Evolutionary conservation across 2,329 filamentous ascomycete genomes (phyloP).

Genomic region (Alternaria sp.): DNA sequence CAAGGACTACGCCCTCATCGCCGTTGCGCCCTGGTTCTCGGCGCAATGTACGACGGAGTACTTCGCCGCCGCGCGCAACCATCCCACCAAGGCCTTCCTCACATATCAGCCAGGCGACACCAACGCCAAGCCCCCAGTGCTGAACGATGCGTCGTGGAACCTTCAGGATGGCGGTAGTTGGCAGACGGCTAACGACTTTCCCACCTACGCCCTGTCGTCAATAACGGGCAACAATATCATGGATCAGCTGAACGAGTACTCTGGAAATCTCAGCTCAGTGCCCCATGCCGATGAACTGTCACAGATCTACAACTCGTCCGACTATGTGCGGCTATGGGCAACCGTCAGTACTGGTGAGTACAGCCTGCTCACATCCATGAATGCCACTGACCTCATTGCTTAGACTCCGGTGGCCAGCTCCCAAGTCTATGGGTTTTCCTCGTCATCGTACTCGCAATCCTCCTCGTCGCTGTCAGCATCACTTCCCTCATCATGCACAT

Average conservation of each 20-base stretch:
- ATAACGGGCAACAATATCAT: slow-evolving; percentile 72
- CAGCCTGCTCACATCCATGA: not conserved
- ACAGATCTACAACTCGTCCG: slow-evolving; percentile 46
- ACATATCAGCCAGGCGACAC: slow-evolving; percentile 59
- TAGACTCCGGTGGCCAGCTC: slow-evolving; percentile 61
- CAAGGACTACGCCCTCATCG: slow-evolving; percentile 74
- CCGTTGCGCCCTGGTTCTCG: slow-evolving; percentile 85
- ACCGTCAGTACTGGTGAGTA: slow-evolving; percentile 55
- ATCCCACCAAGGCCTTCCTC: slow-evolving; percentile 63
- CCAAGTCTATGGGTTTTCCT: slow-evolving; percentile 84
- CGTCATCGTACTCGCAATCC: slow-evolving; percentile 71
- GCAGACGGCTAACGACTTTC: slow-evolving; percentile 74
- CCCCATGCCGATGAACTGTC: slow-evolving; percentile 50
- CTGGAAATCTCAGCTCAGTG: slow-evolving; percentile 69
- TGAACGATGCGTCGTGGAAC: slow-evolving; percentile 71
- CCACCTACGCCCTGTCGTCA: slow-evolving; percentile 82
- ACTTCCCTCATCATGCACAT: slow-evolving; percentile 78
- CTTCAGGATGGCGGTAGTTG: slow-evolving; percentile 74
- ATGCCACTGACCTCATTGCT: slow-evolving; percentile 1
- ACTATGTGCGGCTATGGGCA: slow-evolving; percentile 60
- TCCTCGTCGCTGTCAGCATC: slow-evolving; percentile 69
- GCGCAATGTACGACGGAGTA: slow-evolving; percentile 75
- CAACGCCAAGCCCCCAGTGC: slow-evolving; percentile 68
- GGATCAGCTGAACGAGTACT: slow-evolving; percentile 75
- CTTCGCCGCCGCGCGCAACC: slow-evolving; percentile 67